These are phyloP conservation scores for Scleroderma citrinum DNA, from an alignment of 768 basidiomycete genomes.

Conservation along the genomic window DNA sequence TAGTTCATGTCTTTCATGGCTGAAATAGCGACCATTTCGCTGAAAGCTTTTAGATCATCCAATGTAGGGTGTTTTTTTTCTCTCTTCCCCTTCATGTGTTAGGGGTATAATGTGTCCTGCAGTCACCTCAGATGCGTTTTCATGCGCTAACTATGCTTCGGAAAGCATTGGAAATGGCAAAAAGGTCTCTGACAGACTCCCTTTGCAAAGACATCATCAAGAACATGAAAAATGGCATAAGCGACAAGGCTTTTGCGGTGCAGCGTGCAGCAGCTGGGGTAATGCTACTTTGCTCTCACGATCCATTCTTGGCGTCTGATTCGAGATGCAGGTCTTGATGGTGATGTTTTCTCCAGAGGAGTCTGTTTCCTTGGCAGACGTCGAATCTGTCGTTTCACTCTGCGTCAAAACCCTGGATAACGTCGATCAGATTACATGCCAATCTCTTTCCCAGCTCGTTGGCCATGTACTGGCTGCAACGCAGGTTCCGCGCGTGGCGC, in stretches of 20 bases:
- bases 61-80: conserved; percentile 45
- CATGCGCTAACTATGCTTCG: conserved; percentile 71
- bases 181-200: conserved; percentile 77
- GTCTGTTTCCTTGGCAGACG: conserved; percentile 56
- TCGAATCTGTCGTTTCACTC: conserved; percentile 66
- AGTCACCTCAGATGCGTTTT: conserved; percentile 80
- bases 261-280: conserved; percentile 83
- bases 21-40: conserved; percentile 62
- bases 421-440: conserved; percentile 80
- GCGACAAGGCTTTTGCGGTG: conserved; percentile 79
- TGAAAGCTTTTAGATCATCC: conserved; percentile 70
- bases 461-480: conserved; percentile 83
- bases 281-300: conserved; percentile 11
- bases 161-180: conserved; percentile 78
- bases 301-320: conserved; percentile 11
- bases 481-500: conserved; percentile 56
- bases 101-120: conserved; percentile 6
- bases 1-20: conserved; percentile 96
- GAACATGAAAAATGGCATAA: conserved; percentile 65
- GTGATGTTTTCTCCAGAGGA: conserved; percentile 55
- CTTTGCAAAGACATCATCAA: conserved; percentile 78
- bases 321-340: conserved; percentile 40
- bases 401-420: conserved; percentile 73
- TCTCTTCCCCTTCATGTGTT: background rate
- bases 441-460: conserved; percentile 69